A percentile compares a stretch with the other conserved stretches of the same genome.
Evolutionary conservation across 163 green algal species (phyloP).

Genomic region (Chlamydomonas reinhardtii): DNA sequence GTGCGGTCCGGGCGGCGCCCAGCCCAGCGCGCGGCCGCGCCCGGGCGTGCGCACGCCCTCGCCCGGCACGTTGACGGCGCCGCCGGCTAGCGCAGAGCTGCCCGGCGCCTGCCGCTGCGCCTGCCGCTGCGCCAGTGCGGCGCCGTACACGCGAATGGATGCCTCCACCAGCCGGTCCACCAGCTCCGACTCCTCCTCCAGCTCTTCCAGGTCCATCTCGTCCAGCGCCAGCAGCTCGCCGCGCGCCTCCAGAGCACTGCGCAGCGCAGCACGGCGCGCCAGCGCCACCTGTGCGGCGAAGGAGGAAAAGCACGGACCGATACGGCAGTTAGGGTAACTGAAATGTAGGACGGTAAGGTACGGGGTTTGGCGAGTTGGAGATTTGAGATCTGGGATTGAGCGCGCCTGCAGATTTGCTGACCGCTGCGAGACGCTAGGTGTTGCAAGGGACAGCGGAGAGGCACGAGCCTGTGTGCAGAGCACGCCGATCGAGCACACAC

Average conservation of each 20-base stretch:
- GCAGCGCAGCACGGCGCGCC: constrained; percentile 23
- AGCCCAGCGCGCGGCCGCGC: constrained; percentile 16
- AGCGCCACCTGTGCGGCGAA: constrained; percentile 3
- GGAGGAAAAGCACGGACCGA: too few species aligned
- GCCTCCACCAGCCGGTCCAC: constrained; percentile 47
- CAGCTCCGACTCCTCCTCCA: constrained; percentile 45
- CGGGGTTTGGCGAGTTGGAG: too few species aligned
- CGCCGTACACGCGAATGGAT: constrained; percentile 39
- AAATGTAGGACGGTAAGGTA: too few species aligned
- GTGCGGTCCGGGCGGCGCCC: constrained; percentile 10
- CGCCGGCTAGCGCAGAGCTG: not conserved
- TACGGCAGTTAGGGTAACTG: too few species aligned
- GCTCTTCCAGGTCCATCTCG: constrained; percentile 51
- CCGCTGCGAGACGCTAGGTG: too few species aligned
- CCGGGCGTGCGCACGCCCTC: constrained; percentile 30
- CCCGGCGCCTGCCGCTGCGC: not conserved
- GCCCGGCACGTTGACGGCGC: not conserved
- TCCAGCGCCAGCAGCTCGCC: constrained; percentile 46
- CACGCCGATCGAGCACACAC: too few species aligned
- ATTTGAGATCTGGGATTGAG: too few species aligned
- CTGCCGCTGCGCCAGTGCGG: not conserved
- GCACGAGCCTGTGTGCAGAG: too few species aligned
- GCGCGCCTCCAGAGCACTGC: not conserved
- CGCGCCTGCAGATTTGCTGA: too few species aligned
- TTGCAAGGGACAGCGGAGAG: too few species aligned